These are phyloP conservation scores for Diaporthe sp. DNA, from an alignment of 2,329 filamentous ascomycete species.

Conservation along the genomic window DNA sequence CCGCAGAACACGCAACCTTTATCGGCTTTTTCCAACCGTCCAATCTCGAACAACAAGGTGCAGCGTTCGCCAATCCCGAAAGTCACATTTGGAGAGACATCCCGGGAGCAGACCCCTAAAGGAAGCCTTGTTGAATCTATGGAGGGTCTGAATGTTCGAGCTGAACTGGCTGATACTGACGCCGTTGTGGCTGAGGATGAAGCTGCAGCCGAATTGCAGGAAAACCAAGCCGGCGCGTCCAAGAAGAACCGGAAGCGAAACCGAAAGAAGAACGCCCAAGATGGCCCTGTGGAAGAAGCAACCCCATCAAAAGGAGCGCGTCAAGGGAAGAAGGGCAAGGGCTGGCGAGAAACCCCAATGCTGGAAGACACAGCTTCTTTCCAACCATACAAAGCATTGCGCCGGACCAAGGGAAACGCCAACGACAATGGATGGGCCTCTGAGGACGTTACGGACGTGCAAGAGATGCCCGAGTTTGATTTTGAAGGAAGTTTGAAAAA, in stretches of 20 bases:
- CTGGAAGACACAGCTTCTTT: slow-evolving; percentile 73
- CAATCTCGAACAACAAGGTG: slow-evolving; percentile 27
- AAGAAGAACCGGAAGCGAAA: slow-evolving; percentile 51
- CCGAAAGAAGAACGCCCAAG: slow-evolving; percentile 50
- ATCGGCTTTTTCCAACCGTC: slow-evolving; percentile 17
- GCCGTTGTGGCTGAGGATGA: slow-evolving; percentile 42
- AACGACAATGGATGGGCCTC: slow-evolving; percentile 91
- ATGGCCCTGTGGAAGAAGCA: slow-evolving; percentile 47
- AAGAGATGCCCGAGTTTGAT: slow-evolving; percentile 94
- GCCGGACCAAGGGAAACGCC: slow-evolving; percentile 65
- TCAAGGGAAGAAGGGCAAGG: slow-evolving; percentile 59
- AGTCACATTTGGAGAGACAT: slow-evolving; percentile 33
- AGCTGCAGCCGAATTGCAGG: slow-evolving; percentile 43
- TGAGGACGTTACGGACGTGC: slow-evolving; percentile 94
- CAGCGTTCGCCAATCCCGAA: slow-evolving; percentile 36
- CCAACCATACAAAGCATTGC: slow-evolving; percentile 73
- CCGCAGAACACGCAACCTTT: slow-evolving; percentile 46
- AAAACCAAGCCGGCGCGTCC: slow-evolving; percentile 44
- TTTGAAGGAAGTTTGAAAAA: slow-evolving; percentile 91
- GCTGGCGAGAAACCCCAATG: slow-evolving; percentile 73
- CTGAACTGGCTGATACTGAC: slow-evolving; percentile 42
- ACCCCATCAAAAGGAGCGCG: slow-evolving; percentile 43
- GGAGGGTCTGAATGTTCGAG: slow-evolving; percentile 46
- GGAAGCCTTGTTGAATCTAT: slow-evolving; percentile 43
- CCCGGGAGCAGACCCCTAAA: slow-evolving; percentile 43